These are phyloP conservation scores for Elaeis guineensis DNA, from an alignment of 176 grass and related monocot species.

Conservation along the genomic window DNA sequence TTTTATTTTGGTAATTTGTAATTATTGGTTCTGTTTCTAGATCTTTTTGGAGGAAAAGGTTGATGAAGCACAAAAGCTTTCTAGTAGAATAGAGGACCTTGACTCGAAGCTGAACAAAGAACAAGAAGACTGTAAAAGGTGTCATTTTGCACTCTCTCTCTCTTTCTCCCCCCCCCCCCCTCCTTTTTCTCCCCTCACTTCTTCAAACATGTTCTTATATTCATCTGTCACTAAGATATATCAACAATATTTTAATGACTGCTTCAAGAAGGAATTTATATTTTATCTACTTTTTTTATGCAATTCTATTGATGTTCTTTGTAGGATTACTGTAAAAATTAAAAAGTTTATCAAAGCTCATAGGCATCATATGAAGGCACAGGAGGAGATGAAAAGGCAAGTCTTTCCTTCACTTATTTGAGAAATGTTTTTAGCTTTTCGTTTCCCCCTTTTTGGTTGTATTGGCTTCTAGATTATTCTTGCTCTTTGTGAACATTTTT, in stretches of 20 bases:
- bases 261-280: neutral
- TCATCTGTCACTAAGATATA: no score
- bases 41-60: constrained; percentile 37
- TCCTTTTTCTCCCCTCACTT: no score
- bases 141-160: no score
- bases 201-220: no score
- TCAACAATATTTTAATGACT: no score
- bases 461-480: neutral
- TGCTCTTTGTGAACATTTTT: constrained; percentile 1
- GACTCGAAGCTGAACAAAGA: constrained; percentile 52
- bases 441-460: no score
- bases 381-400: constrained; percentile 73
- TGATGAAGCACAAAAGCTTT: constrained; percentile 53
- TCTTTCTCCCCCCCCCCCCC: no score
- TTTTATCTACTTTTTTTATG: neutral
- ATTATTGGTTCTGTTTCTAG: constrained; percentile 26
- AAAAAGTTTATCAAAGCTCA: constrained; percentile 76
- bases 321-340: constrained; percentile 65
- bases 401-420: constrained; percentile 7
- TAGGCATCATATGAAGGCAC: constrained; percentile 51
- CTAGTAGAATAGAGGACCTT: constrained; percentile 52
- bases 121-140: constrained; percentile 52
- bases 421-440: no score
- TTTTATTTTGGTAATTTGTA: neutral
- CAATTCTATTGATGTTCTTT: constrained; percentile 1